Base-by-base conservation (phyloP, 768 basidiomycete species). In the Pleurotus citrinopileatus region DNA sequence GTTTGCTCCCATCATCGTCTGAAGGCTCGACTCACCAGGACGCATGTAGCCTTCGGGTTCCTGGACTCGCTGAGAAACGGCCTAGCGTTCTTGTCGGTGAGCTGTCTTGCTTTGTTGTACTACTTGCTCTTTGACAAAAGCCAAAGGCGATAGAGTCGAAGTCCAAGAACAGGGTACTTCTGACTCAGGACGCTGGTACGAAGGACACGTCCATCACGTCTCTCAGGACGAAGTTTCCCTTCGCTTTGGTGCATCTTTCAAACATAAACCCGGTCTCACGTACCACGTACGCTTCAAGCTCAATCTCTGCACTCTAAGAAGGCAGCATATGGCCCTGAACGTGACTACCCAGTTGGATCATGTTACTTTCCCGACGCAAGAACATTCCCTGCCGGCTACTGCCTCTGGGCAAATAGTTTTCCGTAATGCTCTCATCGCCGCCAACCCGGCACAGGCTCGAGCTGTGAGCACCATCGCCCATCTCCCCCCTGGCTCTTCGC, bases 261-360 rank as follows among this genome's bases (percentile, higher is more conserved):
- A 65, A 7, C 48, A 50, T 19, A 12, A n/a, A 8, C 29, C 17
- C 4, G 69, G 70, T 3, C 69, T 74, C 34, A 66, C 50, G 0
- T 85, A 77, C 63, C 71, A 75, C 22, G 73, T 85, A 19, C 75
- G 78, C 0, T 86, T 86, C 67, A 77, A 77, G 57, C 63, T 87
- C 6, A 84, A 80, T 59, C 76, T 84, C 0, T 71, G 77, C 56
- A 77, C 82, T 1, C 53, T 83, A 6, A 76, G 78, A 17, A 71
- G 85, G 0, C 83, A 86, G 63, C 83, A 86, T 60, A 77, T 80
- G 54, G 85, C 83, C 0, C 62, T 87, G 48, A 73, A 77, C 36
- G 70, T 71, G 0, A 67, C 67, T 0, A 79, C 77, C 58, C 64
- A 68, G 0, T 72, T 75, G 38, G 69, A 75, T 7, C 72, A 80